Base-by-base conservation (phyloP, 352 stramenopile genomes). In the Phytophthora sojae region DNA sequence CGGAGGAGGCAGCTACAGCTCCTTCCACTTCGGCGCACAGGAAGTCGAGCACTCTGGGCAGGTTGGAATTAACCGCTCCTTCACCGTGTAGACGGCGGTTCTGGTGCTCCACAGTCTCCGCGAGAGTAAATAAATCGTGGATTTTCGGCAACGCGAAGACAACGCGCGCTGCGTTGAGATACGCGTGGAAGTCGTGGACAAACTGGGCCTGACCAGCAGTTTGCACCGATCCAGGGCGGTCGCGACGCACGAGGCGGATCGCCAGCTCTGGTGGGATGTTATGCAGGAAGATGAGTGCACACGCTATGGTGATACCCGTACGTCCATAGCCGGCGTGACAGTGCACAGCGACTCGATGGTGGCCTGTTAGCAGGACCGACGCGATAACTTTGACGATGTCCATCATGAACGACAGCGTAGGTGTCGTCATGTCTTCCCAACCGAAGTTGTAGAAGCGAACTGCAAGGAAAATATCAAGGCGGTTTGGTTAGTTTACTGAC, bases 381-480 rank as follows among this genome's bases (percentile, higher is more conserved):
- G 82, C 81, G 71, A 95, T 92, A 32, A 97, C 90, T 57, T 93
- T 92, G 56, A 92, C 86, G 50, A 97, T 95, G 57, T 97, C 84
- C 50, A 93, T 80, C 88, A 97, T 97, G 62, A 95, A 83, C n/a
- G 78, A 51, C 14, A 97, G 69, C 44, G 88, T 85, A 3, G 92
- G 92, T 0, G 86, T 95, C n/a, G 92, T 97, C 92, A 97, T 97
- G 60, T 97, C 92, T 72, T 96, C 90, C 92, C 92, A 97, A 1
- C 86, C 86, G 78, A 97, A 97, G 64, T 97, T 97, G 76, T 92
- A 96, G 71, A 97, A 96, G 15, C 80, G 84, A 56, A 97, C 91
- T 97, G 60, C 12, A 21, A 21, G 21, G 23, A 6, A 23, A 37
- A 11, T 44, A 52, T 2, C 35, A 65, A 51, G 17, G 55, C 44